phyloP scores from a whole-genome alignment of 176 grass and related monocot species.

The Aechmea fasciata region DNA sequence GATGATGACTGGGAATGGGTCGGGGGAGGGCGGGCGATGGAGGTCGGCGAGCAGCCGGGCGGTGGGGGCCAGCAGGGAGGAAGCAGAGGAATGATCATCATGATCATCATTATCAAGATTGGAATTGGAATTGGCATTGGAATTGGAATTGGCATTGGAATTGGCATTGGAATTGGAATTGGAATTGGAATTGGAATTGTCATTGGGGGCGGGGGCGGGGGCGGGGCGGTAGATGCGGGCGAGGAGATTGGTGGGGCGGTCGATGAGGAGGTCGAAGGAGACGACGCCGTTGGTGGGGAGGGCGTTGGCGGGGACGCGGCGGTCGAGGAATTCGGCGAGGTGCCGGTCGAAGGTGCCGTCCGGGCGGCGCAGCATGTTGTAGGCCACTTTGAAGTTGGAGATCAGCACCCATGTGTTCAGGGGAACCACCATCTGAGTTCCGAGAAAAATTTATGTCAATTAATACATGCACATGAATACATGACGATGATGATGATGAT shows the following conservation, averaged over 20 bases:
- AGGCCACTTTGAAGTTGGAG: conserved; percentile 95
- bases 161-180: conserved; percentile 18
- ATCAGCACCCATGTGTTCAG: conserved; percentile 93
- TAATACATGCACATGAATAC: no score
- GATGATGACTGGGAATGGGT: conserved; percentile 85
- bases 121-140: conserved; percentile 27
- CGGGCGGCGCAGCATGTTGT: conserved; percentile 83
- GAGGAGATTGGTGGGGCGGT: conserved; percentile 43
- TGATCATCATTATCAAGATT: no score
- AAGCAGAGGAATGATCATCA: no score
- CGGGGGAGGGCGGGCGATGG: conserved; percentile 30
- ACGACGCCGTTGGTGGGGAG: conserved; percentile 50
- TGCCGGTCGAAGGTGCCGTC: conserved; percentile 93
- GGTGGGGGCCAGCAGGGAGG: conserved; percentile 13
- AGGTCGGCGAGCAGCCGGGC: conserved; percentile 52
- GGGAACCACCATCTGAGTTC: conserved; percentile 66
- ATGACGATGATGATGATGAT: no score
- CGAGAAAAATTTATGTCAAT: no score
- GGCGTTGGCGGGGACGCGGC: conserved; percentile 51
- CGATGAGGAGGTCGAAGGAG: conserved; percentile 80
- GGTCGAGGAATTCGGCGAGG: conserved; percentile 75
- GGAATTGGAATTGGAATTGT: conserved; percentile 12
- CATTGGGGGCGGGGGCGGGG: no score
- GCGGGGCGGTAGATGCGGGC: conserved; percentile 79
- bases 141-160: background rate